Conservation (phyloP, 1,284 basidiomycete genomes). For the Meira miltonrushii region DNA sequence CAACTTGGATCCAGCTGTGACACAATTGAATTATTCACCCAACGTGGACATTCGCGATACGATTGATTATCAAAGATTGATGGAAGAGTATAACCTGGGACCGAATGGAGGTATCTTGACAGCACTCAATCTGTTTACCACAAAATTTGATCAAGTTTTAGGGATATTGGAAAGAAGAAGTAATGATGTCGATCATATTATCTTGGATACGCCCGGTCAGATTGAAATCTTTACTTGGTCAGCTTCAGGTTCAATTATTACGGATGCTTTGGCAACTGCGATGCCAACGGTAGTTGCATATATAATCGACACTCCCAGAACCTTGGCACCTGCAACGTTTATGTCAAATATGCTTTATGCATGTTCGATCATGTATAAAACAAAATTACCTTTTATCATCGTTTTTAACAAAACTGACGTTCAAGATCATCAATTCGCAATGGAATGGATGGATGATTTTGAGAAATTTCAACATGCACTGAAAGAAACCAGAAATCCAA, state of each 20-base stretch:
- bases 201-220: slow-evolving; percentile 96
- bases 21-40: slow-evolving; percentile 80
- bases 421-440: slow-evolving; percentile 77
- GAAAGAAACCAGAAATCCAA: slow-evolving; percentile 41
- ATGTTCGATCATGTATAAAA: slow-evolving; percentile 98
- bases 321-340: slow-evolving; percentile 91
- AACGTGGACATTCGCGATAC: slow-evolving; percentile 99
- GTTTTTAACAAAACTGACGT: slow-evolving; percentile 99
- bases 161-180: slow-evolving; percentile 85
- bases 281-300: slow-evolving; percentile 93
- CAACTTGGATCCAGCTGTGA: slow-evolving; percentile 95
- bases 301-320: slow-evolving; percentile 93
- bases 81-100: slow-evolving; percentile 99
- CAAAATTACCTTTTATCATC: slow-evolving; percentile 89
- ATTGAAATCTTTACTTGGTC: slow-evolving; percentile 99
- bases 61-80: slow-evolving; percentile 93
- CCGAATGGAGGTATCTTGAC: slow-evolving; percentile 98
- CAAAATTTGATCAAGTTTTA: slow-evolving; percentile 97
- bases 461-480: slow-evolving; percentile 63
- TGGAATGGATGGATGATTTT: slow-evolving; percentile 98
- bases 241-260: slow-evolving; percentile 95
- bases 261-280: slow-evolving; percentile 89
- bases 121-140: slow-evolving; percentile 94
- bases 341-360: slow-evolving; percentile 99
- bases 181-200: slow-evolving; percentile 75